Conservation (phyloP, 768 basidiomycete species). For the Leccinum incarnatum region DNA sequence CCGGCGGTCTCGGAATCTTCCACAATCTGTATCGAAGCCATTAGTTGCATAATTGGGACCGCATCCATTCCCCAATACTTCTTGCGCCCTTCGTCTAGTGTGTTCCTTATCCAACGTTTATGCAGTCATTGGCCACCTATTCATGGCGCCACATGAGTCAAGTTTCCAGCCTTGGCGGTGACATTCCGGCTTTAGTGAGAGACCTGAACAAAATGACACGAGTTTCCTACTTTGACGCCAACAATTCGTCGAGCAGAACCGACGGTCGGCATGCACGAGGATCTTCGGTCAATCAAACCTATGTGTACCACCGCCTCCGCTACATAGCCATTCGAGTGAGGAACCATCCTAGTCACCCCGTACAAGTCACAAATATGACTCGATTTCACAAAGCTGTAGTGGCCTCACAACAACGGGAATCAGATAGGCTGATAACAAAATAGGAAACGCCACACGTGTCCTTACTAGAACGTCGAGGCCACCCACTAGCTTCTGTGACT, state of each 20-base stretch:
- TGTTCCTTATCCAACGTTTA: slow-evolving; percentile 8
- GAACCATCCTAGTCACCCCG: not conserved
- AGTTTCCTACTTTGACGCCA: not conserved
- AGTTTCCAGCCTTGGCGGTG: slow-evolving; percentile 9
- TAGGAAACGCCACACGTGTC: not conserved
- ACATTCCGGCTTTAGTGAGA: not conserved
- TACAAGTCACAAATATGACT: not conserved
- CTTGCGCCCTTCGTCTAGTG: slow-evolving; percentile 23
- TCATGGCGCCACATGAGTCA: not conserved
- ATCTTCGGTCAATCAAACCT: not conserved
- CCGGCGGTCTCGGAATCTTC: slow-evolving; percentile 14
- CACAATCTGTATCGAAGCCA: slow-evolving; percentile 3
- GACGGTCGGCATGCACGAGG: not conserved
- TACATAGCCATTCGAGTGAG: not conserved
- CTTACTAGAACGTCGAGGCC: not conserved
- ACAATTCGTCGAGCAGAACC: not conserved
- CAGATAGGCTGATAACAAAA: not conserved
- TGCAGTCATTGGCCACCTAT: not conserved
- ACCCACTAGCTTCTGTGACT: not conserved
- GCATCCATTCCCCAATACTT: slow-evolving; percentile 30
- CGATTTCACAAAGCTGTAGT: not conserved
- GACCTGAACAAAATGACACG: not conserved
- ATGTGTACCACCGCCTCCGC: not conserved
- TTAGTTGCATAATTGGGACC: slow-evolving; percentile 15
- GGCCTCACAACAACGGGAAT: not conserved